Conservation (phyloP, 257 asterid species). For the Plantago ovata region DNA sequence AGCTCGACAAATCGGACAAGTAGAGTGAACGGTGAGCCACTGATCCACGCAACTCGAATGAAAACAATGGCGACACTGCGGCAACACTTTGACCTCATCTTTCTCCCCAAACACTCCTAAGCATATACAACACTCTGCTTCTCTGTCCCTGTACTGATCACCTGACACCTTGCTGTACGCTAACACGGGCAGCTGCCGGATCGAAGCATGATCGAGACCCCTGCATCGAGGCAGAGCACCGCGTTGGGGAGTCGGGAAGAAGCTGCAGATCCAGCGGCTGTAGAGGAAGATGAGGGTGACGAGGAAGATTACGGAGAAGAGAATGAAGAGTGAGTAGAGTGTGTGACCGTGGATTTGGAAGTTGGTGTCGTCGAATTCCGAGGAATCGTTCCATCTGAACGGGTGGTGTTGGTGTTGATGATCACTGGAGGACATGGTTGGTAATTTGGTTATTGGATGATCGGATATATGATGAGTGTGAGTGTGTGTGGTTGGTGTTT, state of each 20-base stretch:
- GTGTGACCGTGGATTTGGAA: constrained; percentile 71
- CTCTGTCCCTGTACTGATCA: constrained; percentile 7
- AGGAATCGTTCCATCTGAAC: constrained; percentile 73
- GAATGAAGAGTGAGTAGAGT: constrained; percentile 56
- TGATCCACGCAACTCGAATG: constrained; percentile 62
- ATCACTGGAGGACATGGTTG: constrained; percentile 6
- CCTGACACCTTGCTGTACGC: constrained; percentile 25
- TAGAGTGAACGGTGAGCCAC: constrained; percentile 72
- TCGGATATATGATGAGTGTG: background rate
- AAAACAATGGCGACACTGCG: constrained; percentile 48
- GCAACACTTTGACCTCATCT: constrained; percentile 47
- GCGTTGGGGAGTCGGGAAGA: constrained; percentile 18
- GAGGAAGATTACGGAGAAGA: constrained; percentile 43
- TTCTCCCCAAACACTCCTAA: constrained; percentile 41
- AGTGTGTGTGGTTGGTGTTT: too few species aligned
- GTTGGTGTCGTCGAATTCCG: constrained; percentile 68
- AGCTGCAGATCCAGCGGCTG: constrained; percentile 58
- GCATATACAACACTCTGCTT: constrained; percentile 63
- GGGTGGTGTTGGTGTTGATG: background rate
- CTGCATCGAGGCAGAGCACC: constrained; percentile 13
- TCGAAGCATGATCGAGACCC: constrained; percentile 53
- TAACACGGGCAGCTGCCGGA: constrained; percentile 44
- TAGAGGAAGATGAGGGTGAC: constrained; percentile 48
- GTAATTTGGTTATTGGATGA: background rate
- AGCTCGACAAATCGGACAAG: constrained; percentile 77